phyloP scores from a whole-genome alignment of 768 basidiomycete species.

The Mrakia frigida region DNA sequence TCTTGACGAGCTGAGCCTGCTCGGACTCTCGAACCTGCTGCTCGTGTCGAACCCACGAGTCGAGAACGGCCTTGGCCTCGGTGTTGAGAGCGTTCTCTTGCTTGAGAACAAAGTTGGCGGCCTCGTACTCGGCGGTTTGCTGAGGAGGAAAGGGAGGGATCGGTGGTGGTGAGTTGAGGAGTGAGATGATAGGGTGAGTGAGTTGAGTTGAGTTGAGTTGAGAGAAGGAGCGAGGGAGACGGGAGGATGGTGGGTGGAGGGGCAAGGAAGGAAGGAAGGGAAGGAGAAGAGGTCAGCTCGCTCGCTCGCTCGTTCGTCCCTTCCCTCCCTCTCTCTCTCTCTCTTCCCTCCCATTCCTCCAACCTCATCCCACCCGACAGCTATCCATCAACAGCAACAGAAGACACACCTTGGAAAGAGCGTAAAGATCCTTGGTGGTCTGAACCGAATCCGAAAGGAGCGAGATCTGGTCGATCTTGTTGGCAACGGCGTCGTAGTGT shows the following conservation, averaged over 20 bases:
- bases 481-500: conserved; percentile 88
- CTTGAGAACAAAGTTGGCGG: conserved; percentile 78
- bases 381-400: no score
- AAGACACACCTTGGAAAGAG: conserved; percentile 75
- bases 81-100: conserved; percentile 80
- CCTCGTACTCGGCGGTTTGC: conserved; percentile 89
- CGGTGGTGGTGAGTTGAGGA: not conserved
- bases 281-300: not conserved
- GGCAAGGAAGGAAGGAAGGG: not conserved
- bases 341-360: no score
- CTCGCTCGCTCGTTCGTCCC: no score
- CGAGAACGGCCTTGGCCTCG: conserved; percentile 89
- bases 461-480: conserved; percentile 82
- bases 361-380: no score
- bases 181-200: not conserved
- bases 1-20: conserved; percentile 83
- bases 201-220: not conserved
- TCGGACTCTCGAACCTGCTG: conserved; percentile 94
- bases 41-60: conserved; percentile 97
- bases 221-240: not conserved
- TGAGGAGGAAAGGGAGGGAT: conserved; percentile 39
- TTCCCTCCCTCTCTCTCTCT: no score
- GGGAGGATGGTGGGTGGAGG: not conserved
- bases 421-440: conserved; percentile 83
- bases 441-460: conserved; percentile 94